phyloP scores from a whole-genome alignment of 1,139 yeast genomes.

The Kodamaea alishanica region DNA sequence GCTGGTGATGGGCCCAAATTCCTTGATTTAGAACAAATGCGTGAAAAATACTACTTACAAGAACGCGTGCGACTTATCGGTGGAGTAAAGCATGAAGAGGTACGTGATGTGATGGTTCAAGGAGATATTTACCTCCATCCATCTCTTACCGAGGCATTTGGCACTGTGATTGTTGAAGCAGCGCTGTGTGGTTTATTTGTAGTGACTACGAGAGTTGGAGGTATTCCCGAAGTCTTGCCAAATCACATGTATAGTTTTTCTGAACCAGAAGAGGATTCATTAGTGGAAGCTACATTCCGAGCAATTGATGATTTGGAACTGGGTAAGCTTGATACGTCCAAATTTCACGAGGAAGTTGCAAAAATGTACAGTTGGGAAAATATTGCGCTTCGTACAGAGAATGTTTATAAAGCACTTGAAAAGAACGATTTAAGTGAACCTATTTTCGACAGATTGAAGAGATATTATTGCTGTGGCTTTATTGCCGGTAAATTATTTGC shows the following conservation, averaged over 20 bases:
- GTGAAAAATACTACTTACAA: slow-evolving; percentile 81
- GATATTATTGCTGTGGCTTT: slow-evolving; percentile 70
- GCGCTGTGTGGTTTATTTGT: slow-evolving; percentile 94
- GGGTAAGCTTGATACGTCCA: slow-evolving; percentile 63
- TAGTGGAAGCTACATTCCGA: slow-evolving; percentile 62
- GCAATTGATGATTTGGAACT: slow-evolving; percentile 61
- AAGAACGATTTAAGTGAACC: slow-evolving; percentile 43
- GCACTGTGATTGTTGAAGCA: slow-evolving; percentile 95
- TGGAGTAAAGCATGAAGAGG: slow-evolving; percentile 87
- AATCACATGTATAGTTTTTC: slow-evolving; percentile 92
- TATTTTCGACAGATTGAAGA: slow-evolving; percentile 46
- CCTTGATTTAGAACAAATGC: slow-evolving; percentile 90
- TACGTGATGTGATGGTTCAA: slow-evolving; percentile 84
- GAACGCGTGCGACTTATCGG: slow-evolving; percentile 86
- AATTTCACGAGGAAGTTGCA: slow-evolving; percentile 74
- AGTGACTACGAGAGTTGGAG: slow-evolving; percentile 95
- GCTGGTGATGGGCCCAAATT: slow-evolving; percentile 99
- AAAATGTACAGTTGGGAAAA: slow-evolving; percentile 91
- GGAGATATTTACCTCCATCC: slow-evolving; percentile 96
- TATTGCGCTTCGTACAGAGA: slow-evolving; percentile 81
- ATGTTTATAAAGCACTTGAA: slow-evolving; percentile 64
- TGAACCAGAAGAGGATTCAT: slow-evolving; percentile 73
- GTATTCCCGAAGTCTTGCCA: slow-evolving; percentile 95
- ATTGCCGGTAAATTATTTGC: slow-evolving; percentile 85
- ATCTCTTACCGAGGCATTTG: slow-evolving; percentile 94